Base-by-base conservation (phyloP, 2,329 filamentous ascomycete species). In the Xylaria arbuscula region DNA sequence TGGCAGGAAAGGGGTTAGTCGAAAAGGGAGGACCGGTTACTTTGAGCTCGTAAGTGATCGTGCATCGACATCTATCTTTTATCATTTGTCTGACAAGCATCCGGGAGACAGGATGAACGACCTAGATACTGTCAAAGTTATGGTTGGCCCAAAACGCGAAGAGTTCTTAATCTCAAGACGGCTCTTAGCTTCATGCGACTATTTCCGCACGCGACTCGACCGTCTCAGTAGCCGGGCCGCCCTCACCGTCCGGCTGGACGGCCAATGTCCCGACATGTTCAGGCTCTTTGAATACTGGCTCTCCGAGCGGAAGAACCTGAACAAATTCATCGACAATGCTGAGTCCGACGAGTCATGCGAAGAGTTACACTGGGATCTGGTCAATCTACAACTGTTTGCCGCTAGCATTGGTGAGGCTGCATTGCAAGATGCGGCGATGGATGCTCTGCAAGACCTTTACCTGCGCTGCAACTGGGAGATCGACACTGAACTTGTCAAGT, bases 391-490 rank as follows among this genome's bases (percentile, higher is more conserved):
- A 73, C 80, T 89, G 60, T 89, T 89, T 76, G 87, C 86, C 51
- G 83, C 86, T 3, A 79, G 82, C 62, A 82, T 87, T 71, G 81
- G 81, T 57, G 78, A 88, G 3, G 77, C 82, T 34, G 80, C 80
- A 9, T 80, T 89, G 9, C 87, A 89, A 73, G 87, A 89, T 75
- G 78, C 82, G 19, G 82, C 85, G 74, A 88, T 88, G 83, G 87
- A 89, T 71, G 83, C 84, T 45, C 78, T 89, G 19, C 87, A 89
- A 76, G 87, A 89, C 72, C 77, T 89, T 17, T 88, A 89, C 74
- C 84, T 89, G 47, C 82, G 83, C 15, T 83, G 84, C 74, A 85
- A 89, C 80, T 89, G 86, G 86, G 85, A 88, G 72, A 84, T 89
- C 64, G 83, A 83, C 2, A 82, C 85, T 1, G 78, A 79, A 32